These are phyloP conservation scores for Pogostemon cablin DNA, from an alignment of 257 asterid species.

Conservation along the genomic window DNA sequence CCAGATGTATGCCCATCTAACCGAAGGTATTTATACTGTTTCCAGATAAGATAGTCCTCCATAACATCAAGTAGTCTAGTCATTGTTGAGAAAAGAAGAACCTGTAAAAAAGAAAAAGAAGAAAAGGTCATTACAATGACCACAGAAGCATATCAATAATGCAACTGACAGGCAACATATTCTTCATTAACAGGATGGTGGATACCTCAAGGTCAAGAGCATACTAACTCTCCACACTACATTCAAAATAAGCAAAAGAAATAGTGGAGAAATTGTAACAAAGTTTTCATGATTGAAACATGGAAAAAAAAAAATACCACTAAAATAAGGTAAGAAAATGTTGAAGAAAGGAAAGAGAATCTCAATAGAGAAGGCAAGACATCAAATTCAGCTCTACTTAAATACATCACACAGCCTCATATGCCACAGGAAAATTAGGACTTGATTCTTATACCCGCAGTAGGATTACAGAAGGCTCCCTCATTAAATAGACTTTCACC, in stretches of 20 bases:
- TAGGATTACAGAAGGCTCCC: not conserved
- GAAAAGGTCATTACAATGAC: not conserved
- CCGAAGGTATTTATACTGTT: slow-evolving; percentile 88
- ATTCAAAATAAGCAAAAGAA: slow-evolving; percentile 1
- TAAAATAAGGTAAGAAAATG: not conserved
- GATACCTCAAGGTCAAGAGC: not conserved
- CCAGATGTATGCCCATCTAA: slow-evolving; percentile 99
- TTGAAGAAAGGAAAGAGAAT: not conserved
- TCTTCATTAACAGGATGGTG: slow-evolving; percentile 18
- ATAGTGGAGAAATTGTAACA: not conserved
- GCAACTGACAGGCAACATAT: slow-evolving; percentile 19
- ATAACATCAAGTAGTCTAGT: slow-evolving; percentile 97
- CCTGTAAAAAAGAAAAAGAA: slow-evolving; percentile 48
- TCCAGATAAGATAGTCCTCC: slow-evolving; percentile 99
- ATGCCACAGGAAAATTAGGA: slow-evolving; percentile 16
- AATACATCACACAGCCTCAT: not conserved
- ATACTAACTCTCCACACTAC: not conserved
- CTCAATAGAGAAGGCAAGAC: not conserved
- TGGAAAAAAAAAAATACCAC: not conserved
- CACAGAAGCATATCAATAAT: slow-evolving; percentile 16
- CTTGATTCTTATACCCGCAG: not conserved
- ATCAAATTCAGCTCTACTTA: slow-evolving; percentile 16
- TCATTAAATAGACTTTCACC: not conserved
- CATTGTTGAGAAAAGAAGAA: slow-evolving; percentile 98
- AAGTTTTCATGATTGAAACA: not conserved